Evolutionary conservation across 164 flowering plant genomes (phyloP).

Genomic region (Amborella trichopoda): DNA sequence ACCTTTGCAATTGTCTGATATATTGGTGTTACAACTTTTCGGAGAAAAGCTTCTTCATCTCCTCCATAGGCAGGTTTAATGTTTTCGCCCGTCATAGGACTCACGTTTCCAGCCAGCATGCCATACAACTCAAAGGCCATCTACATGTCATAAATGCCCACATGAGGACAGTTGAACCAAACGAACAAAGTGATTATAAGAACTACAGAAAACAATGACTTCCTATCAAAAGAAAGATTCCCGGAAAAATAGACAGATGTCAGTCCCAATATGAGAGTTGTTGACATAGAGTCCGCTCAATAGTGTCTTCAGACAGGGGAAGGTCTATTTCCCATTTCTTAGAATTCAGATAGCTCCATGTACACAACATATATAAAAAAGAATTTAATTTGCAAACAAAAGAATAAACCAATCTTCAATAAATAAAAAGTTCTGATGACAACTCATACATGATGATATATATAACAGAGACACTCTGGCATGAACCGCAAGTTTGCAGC

Average conservation of each 20-base stretch:
- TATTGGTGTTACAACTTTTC: conserved; percentile 90
- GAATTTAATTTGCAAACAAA: neutral
- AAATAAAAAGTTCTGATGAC: neutral
- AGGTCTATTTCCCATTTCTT: too few species aligned
- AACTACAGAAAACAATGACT: too few species aligned
- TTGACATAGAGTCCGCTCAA: too few species aligned
- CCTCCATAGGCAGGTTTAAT: conserved; percentile 98
- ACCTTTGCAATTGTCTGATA: conserved; percentile 86
- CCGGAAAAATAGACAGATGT: too few species aligned
- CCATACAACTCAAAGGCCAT: conserved; percentile 99
- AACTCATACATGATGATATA: conserved; percentile 84
- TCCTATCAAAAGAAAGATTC: too few species aligned
- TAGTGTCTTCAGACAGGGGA: too few species aligned
- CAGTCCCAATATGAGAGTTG: too few species aligned
- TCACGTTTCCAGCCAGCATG: conserved; percentile 98
- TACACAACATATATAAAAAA: neutral
- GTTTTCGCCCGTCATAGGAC: conserved; percentile 96
- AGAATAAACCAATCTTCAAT: neutral
- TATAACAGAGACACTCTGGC: conserved; percentile 99
- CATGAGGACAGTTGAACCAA: too few species aligned
- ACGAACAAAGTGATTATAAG: too few species aligned
- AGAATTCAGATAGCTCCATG: too few species aligned
- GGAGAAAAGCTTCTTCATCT: conserved; percentile 83
- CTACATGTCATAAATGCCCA: too few species aligned
- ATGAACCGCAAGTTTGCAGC: conserved; percentile 97